Percentiles rank a stretch among this genome's conserved stretches.
phyloP scores from a whole-genome alignment of 345 rosid genomes.

The Gossypium anomalum region DNA sequence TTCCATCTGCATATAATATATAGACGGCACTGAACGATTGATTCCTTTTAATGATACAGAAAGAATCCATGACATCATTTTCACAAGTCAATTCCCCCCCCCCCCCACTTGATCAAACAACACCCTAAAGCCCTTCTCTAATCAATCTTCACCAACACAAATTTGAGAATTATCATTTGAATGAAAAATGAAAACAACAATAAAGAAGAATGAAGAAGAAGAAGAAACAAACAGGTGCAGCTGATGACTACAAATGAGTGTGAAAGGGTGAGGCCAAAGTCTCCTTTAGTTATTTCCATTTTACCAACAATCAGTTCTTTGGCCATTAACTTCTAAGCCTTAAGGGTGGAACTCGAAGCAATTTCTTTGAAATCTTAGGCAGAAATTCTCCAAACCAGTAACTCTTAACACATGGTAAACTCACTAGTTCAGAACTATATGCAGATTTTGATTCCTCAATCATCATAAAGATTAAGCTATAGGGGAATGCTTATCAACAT shows the following conservation, averaged over 20 bases:
- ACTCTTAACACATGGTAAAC: background rate
- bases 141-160: background rate
- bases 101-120: background rate
- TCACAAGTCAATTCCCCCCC: background rate
- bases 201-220: background rate
- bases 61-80: background rate
- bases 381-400: background rate
- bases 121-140: too few relatives aligned
- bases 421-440: background rate
- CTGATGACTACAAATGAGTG: too few relatives aligned
- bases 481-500: background rate
- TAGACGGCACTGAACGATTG: background rate
- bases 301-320: too few relatives aligned
- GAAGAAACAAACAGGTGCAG: too few relatives aligned
- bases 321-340: too few relatives aligned
- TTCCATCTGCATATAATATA: background rate
- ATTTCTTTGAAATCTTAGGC: too few relatives aligned
- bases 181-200: background rate
- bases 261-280: too few relatives aligned
- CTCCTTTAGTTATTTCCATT: too few relatives aligned
- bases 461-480: background rate
- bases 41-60: background rate
- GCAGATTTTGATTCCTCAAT: background rate
- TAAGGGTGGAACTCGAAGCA: too few relatives aligned
- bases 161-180: background rate